Evolutionary conservation across 2,329 filamentous ascomycete species (phyloP).

Genomic region (Talaromyces sp.): DNA sequence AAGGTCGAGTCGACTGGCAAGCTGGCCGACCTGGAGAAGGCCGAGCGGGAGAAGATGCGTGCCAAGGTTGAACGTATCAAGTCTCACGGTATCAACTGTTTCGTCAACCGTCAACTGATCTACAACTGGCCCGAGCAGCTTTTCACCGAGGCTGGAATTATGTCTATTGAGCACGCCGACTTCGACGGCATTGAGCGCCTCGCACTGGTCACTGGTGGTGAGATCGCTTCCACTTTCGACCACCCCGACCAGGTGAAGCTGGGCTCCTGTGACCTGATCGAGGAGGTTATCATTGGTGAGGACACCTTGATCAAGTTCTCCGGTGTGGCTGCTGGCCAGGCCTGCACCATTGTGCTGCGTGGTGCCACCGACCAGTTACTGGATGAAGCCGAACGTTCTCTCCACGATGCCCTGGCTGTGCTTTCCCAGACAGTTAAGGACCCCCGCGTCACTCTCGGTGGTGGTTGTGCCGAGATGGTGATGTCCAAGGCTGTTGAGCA

Average conservation of each 20-base stretch:
- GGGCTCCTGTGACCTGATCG: slow-evolving; percentile 90
- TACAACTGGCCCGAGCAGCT: slow-evolving; percentile 99
- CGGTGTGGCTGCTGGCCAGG: slow-evolving; percentile 87
- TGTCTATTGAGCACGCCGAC: slow-evolving; percentile 98
- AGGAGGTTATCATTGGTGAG: slow-evolving; percentile 98
- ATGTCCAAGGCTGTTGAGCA: slow-evolving; percentile 98
- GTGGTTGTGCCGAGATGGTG: slow-evolving; percentile 96
- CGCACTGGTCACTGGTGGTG: slow-evolving; percentile 91
- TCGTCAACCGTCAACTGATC: slow-evolving; percentile 98
- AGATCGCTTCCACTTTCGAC: slow-evolving; percentile 97
- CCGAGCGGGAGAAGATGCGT: slow-evolving; percentile 99
- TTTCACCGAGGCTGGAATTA: slow-evolving; percentile 95
- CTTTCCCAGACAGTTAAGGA: slow-evolving; percentile 95
- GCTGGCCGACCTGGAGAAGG: slow-evolving; percentile 96
- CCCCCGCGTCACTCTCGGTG: slow-evolving; percentile 89
- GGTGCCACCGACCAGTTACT: slow-evolving; percentile 96
- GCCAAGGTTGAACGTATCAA: slow-evolving; percentile 99
- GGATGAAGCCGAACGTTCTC: slow-evolving; percentile 92
- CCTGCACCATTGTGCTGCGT: slow-evolving; percentile 94
- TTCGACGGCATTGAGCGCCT: slow-evolving; percentile 97
- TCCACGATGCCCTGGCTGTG: slow-evolving; percentile 94
- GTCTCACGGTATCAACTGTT: slow-evolving; percentile 98
- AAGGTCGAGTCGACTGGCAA: slow-evolving; percentile 97
- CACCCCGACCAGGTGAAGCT: slow-evolving; percentile 97
- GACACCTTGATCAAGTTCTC: slow-evolving; percentile 98